Percentiles rank a stretch among this genome's conserved stretches.
Conservation (phyloP, 768 basidiomycete genomes). For the Tephrocybe sp. region DNA sequence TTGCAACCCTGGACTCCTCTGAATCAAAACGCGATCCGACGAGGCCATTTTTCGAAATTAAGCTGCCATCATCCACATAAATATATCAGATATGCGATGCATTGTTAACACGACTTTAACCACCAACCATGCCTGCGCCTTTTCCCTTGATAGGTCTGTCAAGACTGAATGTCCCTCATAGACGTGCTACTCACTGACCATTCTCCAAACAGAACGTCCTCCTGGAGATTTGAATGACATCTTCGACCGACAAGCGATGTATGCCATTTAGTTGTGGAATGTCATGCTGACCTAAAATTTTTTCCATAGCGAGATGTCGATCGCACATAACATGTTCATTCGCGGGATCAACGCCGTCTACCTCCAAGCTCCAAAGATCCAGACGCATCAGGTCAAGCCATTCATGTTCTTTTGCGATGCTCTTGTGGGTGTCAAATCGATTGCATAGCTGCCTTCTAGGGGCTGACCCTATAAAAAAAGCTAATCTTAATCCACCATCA, state of each 20-base stretch:
- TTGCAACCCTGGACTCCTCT: too few species aligned
- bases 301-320: conserved; percentile 25
- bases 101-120: too few species aligned
- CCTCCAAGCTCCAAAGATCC: conserved; percentile 21
- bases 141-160: conserved; percentile 5
- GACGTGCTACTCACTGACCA: background rate
- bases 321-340: conserved; percentile 27
- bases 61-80: too few species aligned
- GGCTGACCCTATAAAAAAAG: conserved; percentile 5
- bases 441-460: background rate
- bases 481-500: conserved; percentile 26
- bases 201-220: conserved; percentile 2
- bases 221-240: conserved; percentile 24
- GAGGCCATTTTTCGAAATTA: too few species aligned
- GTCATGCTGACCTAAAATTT: background rate
- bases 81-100: too few species aligned
- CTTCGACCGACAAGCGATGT: conserved; percentile 28
- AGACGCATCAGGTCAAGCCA: conserved; percentile 20
- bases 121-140: conserved; percentile 8
- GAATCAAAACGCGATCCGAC: too few species aligned
- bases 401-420: conserved; percentile 25
- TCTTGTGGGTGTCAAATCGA: conserved; percentile 15
- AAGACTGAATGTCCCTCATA: background rate
- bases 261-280: background rate
- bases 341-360: conserved; percentile 26